Conservation (phyloP, 2,329 filamentous ascomycete genomes). For the Clonostachys solani region DNA sequence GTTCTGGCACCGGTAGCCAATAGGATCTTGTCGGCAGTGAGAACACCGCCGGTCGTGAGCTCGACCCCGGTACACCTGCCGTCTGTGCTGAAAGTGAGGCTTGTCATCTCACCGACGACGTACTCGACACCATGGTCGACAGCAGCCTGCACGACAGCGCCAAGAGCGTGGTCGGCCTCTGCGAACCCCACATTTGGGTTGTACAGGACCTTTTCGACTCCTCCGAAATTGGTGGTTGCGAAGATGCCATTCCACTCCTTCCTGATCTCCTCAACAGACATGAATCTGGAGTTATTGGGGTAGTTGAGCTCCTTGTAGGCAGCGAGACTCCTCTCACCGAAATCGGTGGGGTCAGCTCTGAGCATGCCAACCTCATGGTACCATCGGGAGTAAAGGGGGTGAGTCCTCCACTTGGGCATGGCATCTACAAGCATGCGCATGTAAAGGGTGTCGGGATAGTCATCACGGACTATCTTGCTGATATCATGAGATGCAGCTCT, state of each 20-base stretch:
- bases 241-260: constrained; percentile 52
- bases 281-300: constrained; percentile 28
- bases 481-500: constrained; percentile 40
- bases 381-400: constrained; percentile 44
- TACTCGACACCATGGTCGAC: constrained; percentile 52
- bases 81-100: constrained; percentile 37
- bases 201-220: constrained; percentile 48
- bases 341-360: constrained; percentile 30
- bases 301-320: constrained; percentile 28
- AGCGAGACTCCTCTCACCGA: constrained; percentile 37
- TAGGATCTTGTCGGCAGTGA: constrained; percentile 48
- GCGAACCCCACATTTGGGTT: constrained; percentile 58
- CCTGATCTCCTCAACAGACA: constrained; percentile 47
- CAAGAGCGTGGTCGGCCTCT: constrained; percentile 51
- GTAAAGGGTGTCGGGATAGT: constrained; percentile 32
- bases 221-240: constrained; percentile 50
- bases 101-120: constrained; percentile 41
- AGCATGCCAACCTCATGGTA: constrained; percentile 58
- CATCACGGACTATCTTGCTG: constrained; percentile 38
- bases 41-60: constrained; percentile 36
- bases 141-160: constrained; percentile 46
- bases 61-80: constrained; percentile 44
- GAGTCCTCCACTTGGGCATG: constrained; percentile 31
- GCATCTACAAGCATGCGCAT: constrained; percentile 32
- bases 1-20: constrained; percentile 55